Conservation (phyloP, 176 grass and related monocot genomes). For the Triticum monococcum region DNA sequence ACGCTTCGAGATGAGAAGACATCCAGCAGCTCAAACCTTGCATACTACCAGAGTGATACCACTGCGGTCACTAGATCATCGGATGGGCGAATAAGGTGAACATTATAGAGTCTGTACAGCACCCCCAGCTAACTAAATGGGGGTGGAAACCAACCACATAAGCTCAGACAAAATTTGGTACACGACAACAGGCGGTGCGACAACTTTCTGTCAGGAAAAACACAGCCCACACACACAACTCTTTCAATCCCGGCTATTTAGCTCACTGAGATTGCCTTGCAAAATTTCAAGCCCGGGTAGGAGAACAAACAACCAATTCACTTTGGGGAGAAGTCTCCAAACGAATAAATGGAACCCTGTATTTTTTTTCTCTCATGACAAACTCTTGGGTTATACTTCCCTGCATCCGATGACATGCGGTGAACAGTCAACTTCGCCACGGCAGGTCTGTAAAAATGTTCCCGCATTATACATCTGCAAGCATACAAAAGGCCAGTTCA, state of each 20-base stretch:
- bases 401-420: conserved; percentile 17
- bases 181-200: conserved; percentile 45
- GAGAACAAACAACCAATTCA: not conserved
- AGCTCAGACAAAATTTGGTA: conserved; percentile 34
- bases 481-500: not conserved
- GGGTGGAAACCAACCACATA: conserved; percentile 11
- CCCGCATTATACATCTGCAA: conserved; percentile 48
- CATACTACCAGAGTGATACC: not conserved
- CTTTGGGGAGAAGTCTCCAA: conserved; percentile 9
- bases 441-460: conserved; percentile 31
- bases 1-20: not conserved
- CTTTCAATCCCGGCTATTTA: conserved; percentile 8
- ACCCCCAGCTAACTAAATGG: conserved; percentile 19
- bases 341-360: conserved; percentile 38
- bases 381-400: conserved; percentile 14
- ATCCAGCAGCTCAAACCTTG: not conserved
- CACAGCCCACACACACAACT: conserved; percentile 31
- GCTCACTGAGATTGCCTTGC: conserved; percentile 24
- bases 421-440: conserved; percentile 31
- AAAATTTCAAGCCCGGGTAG: conserved; percentile 33
- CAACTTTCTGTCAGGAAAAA: conserved; percentile 45
- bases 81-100: not conserved
- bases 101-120: conserved; percentile 31
- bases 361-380: conserved; percentile 14
- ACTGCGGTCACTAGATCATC: not conserved